A percentile compares a stretch with the other conserved stretches of the same genome.
phyloP scores from a whole-genome alignment of 2,329 filamentous ascomycete genomes.

The Aspergillus neoniger region DNA sequence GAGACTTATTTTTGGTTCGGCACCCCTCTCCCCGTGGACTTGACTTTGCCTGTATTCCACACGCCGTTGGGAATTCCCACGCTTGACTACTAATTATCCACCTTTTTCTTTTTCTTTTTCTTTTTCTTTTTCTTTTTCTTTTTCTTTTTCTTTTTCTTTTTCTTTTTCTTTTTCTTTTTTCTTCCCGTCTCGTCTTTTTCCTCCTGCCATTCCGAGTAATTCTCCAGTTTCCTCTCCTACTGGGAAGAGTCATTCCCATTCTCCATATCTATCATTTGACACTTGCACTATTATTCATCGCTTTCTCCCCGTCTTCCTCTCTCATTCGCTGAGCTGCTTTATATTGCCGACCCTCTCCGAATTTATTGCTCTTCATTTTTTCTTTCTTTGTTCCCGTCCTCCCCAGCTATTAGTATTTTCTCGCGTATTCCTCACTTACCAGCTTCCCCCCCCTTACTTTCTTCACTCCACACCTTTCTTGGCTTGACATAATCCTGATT shows the following conservation, averaged over 20 bases:
- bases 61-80: slow-evolving; percentile 1
- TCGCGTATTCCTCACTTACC: neutral
- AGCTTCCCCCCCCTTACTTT: neutral
- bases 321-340: neutral
- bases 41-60: no score
- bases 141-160: slow-evolving; percentile 4
- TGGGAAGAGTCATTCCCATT: no score
- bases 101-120: slow-evolving; percentile 3
- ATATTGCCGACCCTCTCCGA: neutral
- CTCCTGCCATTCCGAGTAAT: no score
- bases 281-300: neutral
- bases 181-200: neutral
- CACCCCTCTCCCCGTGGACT: neutral
- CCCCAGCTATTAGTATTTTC: neutral
- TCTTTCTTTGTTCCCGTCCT: neutral
- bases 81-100: neutral
- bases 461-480: neutral
- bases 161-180: slow-evolving; percentile 8
- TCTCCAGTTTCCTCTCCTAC: no score
- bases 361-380: neutral
- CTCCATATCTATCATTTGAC: neutral
- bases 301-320: neutral
- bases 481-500: neutral
- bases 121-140: slow-evolving; percentile 8
- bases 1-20: slow-evolving; percentile 19